These are phyloP conservation scores for Mariannaea elegans DNA, from an alignment of 2,329 filamentous ascomycete genomes.

Conservation along the genomic window DNA sequence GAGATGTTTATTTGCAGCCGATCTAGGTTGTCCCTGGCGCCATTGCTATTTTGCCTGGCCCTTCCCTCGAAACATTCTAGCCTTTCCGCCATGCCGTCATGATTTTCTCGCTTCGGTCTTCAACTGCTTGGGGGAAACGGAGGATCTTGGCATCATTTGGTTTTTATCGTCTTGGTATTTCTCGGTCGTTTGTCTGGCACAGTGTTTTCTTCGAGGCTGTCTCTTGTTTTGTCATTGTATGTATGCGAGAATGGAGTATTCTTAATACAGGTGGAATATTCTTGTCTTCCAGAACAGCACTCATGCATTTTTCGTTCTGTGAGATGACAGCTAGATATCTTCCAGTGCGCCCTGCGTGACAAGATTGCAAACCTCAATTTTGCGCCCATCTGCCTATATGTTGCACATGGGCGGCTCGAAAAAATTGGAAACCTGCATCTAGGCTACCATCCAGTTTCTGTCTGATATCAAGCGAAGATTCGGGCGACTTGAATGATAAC, in stretches of 20 bases:
- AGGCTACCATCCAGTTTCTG: too few relatives aligned
- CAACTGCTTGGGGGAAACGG: conserved; percentile 8
- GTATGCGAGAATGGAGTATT: conserved; percentile 38
- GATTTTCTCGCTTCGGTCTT: conserved; percentile 13
- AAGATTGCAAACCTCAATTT: too few relatives aligned
- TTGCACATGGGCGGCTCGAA: too few relatives aligned
- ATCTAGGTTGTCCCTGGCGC: conserved; percentile 3
- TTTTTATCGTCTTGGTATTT: conserved; percentile 18
- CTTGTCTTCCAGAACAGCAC: too few relatives aligned
- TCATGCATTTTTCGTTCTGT: too few relatives aligned
- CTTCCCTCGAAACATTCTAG: conserved; percentile 8
- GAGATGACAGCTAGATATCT: too few relatives aligned
- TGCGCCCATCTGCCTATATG: too few relatives aligned
- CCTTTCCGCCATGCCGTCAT: conserved; percentile 20
- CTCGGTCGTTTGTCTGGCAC: conserved; percentile 11
- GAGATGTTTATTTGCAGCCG: conserved; percentile 18
- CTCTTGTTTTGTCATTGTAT: conserved; percentile 26
- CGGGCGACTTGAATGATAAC: too few relatives aligned
- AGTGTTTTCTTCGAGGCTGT: conserved; percentile 17
- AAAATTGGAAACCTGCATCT: too few relatives aligned
- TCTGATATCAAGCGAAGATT: too few relatives aligned
- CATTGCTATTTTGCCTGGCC: conserved; percentile 1
- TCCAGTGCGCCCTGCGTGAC: too few relatives aligned
- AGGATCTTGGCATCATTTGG: conserved; percentile 17
- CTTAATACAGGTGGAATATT: conserved; percentile 43